Evolutionary conservation across 2,329 filamentous ascomycete species (phyloP).

Genomic region (Colletotrichum shisoi): DNA sequence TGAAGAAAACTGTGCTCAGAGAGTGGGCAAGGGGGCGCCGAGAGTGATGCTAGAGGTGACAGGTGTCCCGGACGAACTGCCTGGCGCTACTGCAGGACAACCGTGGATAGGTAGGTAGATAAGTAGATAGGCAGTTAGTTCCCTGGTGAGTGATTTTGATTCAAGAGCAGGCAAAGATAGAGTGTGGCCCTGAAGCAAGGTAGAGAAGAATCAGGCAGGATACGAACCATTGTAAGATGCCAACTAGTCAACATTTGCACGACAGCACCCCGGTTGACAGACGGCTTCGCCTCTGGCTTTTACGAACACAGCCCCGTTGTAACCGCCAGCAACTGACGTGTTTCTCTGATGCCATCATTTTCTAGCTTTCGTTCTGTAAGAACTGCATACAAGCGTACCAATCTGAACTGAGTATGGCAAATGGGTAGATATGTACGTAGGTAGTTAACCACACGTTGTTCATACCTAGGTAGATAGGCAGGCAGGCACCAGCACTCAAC

Average conservation of each 20-base stretch:
- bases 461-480: background rate
- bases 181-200: background rate
- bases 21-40: conserved; percentile 73
- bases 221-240: background rate
- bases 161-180: background rate
- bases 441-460: too few species aligned
- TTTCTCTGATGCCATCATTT: background rate
- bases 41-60: conserved; percentile 1
- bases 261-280: background rate
- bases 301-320: background rate
- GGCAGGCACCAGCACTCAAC: background rate
- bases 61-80: background rate
- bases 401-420: too few species aligned
- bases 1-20: conserved; percentile 91
- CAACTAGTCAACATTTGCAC: background rate
- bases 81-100: too few species aligned
- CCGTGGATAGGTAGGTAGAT: too few species aligned
- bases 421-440: background rate
- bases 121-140: too few species aligned
- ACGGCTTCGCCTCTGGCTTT: too few species aligned
- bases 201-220: background rate
- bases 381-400: background rate
- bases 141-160: background rate
- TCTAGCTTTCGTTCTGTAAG: background rate
- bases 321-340: background rate